phyloP scores from a whole-genome alignment of 148 eudicot species.

The Rhododendron simsii region DNA sequence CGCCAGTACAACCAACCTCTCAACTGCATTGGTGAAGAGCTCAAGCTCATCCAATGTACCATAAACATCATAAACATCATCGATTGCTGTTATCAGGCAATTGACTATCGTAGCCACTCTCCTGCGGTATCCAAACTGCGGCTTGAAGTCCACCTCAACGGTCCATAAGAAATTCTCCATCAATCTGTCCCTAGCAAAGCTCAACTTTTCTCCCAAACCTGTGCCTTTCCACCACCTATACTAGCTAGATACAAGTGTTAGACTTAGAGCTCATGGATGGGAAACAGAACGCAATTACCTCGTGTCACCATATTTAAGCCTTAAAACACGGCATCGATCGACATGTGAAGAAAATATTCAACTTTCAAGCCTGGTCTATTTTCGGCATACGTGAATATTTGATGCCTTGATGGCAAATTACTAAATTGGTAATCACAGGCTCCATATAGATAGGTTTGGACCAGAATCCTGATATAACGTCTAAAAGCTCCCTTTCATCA shows the following conservation, averaged over 20 bases:
- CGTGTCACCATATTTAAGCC: not conserved
- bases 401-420: too few species aligned
- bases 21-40: not conserved
- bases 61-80: not conserved
- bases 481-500: not conserved
- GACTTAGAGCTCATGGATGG: not conserved
- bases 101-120: not conserved
- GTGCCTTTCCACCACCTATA: not conserved
- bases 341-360: not conserved
- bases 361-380: not conserved
- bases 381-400: too few species aligned
- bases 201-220: not conserved
- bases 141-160: not conserved
- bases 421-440: not conserved
- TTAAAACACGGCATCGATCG: not conserved
- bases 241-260: not conserved
- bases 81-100: not conserved
- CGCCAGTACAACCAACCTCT: not conserved
- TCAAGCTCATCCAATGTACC: conserved; percentile 11
- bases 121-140: not conserved
- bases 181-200: not conserved
- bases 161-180: conserved; percentile 1
- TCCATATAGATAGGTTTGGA: not conserved
- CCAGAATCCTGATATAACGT: not conserved
- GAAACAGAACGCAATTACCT: not conserved